These are phyloP conservation scores for Arthroderma sp. DNA, from an alignment of 2,329 filamentous ascomycete species.

Conservation along the genomic window DNA sequence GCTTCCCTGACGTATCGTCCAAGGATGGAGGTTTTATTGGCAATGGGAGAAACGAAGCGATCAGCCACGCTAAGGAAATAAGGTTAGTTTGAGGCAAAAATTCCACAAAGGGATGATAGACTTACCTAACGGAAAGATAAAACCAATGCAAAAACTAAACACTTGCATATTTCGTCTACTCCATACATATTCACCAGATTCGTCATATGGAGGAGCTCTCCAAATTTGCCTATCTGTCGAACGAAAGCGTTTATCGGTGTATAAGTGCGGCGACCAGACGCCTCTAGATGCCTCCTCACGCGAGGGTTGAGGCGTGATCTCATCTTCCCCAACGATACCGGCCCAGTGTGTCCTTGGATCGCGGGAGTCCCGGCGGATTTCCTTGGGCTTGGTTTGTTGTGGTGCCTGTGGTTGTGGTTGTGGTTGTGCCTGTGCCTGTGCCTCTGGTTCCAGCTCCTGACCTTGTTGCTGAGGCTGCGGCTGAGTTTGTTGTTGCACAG, in stretches of 20 bases:
- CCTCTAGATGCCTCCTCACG: slow-evolving; percentile 44
- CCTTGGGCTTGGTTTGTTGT: background rate
- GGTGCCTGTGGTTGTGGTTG: slow-evolving; percentile 10
- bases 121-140: slow-evolving; percentile 62
- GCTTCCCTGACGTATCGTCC: slow-evolving; percentile 33
- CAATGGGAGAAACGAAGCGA: slow-evolving; percentile 62
- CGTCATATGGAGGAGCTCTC: slow-evolving; percentile 60
- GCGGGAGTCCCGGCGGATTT: background rate
- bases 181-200: slow-evolving; percentile 49
- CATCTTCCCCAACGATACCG: slow-evolving; percentile 10
- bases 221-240: slow-evolving; percentile 48
- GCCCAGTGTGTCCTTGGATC: slow-evolving; percentile 36
- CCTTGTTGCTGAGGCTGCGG: background rate
- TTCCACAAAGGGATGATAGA: background rate
- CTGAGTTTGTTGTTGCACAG: background rate
- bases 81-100: slow-evolving; percentile 12
- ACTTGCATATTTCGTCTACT: slow-evolving; percentile 63
- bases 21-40: slow-evolving; percentile 45
- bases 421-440: background rate
- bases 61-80: slow-evolving; percentile 55
- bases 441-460: background rate
- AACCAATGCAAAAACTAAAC: slow-evolving; percentile 61
- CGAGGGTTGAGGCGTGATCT: slow-evolving; percentile 18
- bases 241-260: slow-evolving; percentile 48
- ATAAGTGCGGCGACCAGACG: slow-evolving; percentile 59